A percentile compares a stretch with the other conserved stretches of the same genome.
phyloP scores from a whole-genome alignment of 2,329 filamentous ascomycete genomes.

The Fusarium decemcellulare region DNA sequence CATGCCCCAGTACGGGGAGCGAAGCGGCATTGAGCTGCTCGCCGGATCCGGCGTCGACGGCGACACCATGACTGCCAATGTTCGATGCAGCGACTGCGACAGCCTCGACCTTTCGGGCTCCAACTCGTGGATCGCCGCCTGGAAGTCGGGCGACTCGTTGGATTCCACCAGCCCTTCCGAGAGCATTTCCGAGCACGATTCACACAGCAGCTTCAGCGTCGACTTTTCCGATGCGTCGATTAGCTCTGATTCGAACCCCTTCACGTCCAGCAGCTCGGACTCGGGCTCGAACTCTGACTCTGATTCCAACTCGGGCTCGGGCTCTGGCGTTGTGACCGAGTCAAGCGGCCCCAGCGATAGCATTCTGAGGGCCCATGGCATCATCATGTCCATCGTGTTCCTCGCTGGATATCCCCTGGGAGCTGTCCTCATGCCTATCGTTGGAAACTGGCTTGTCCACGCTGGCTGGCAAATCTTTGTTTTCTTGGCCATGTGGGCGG shows the following conservation, averaged over 20 bases:
- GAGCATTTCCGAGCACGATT: conserved; percentile 63
- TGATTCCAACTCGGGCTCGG: conserved; percentile 4
- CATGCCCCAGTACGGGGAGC: conserved; percentile 62
- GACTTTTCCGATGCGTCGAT: conserved; percentile 65
- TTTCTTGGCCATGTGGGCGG: conserved; percentile 71
- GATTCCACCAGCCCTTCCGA: conserved; percentile 58
- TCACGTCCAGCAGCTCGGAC: conserved; percentile 47
- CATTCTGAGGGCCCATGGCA: conserved; percentile 64
- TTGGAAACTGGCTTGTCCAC: conserved; percentile 72
- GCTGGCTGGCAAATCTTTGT: conserved; percentile 67
- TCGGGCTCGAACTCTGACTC: conserved; percentile 24
- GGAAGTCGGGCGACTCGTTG: conserved; percentile 63
- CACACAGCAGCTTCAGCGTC: conserved; percentile 59
- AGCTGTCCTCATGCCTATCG: conserved; percentile 70
- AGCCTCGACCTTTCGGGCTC: conserved; percentile 58
- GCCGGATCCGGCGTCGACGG: conserved; percentile 69
- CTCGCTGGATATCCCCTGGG: conserved; percentile 72
- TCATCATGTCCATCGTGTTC: conserved; percentile 73
- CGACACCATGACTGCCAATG: conserved; percentile 71
- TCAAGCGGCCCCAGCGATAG: conserved; percentile 40
- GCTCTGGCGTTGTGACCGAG: conserved; percentile 16
- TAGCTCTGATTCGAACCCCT: conserved; percentile 66
- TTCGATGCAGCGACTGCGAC: conserved; percentile 68
- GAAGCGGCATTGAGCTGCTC: conserved; percentile 66
- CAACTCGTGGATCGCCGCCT: conserved; percentile 68